phyloP scores from a whole-genome alignment of 75 land plant species.

The Azolla pinnata region DNA sequence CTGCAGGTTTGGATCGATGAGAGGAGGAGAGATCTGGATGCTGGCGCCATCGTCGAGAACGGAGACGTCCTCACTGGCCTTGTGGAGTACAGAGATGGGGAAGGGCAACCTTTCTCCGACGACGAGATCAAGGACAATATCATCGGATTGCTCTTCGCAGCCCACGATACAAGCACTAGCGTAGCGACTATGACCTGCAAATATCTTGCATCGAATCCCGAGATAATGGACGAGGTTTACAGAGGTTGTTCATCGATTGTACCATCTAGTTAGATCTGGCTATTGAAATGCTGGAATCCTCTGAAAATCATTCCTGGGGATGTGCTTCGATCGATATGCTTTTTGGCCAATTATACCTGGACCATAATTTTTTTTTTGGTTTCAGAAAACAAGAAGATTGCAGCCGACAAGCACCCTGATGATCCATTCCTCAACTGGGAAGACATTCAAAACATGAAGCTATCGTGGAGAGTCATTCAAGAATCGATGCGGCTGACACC shows the following conservation, averaged over 20 bases:
- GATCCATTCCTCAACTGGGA: slow-evolving; percentile 25
- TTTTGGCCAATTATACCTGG: too few species aligned
- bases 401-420: slow-evolving; percentile 8
- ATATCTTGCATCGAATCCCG: slow-evolving; percentile 36
- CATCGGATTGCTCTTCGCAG: slow-evolving; percentile 28
- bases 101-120: slow-evolving; percentile 28
- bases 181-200: slow-evolving; percentile 24
- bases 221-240: slow-evolving; percentile 11
- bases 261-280: not conserved
- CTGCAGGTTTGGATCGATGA: slow-evolving; percentile 10
- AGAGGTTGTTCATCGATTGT: slow-evolving; percentile 6
- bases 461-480: slow-evolving; percentile 39
- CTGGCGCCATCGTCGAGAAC: slow-evolving; percentile 6
- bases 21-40: slow-evolving; percentile 15
- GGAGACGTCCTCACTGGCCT: slow-evolving; percentile 34
- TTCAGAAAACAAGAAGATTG: slow-evolving; percentile 36
- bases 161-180: slow-evolving; percentile 39
- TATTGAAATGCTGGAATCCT: too few species aligned
- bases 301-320: too few species aligned
- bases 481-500: slow-evolving; percentile 39
- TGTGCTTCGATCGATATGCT: too few species aligned
- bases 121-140: slow-evolving; percentile 41
- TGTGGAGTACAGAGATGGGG: slow-evolving; percentile 18
- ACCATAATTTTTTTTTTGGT: too few species aligned
- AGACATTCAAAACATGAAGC: slow-evolving; percentile 41